These are phyloP conservation scores for Ceratobasidium sp. DNA, from an alignment of 1,284 basidiomycete species.

Conservation along the genomic window DNA sequence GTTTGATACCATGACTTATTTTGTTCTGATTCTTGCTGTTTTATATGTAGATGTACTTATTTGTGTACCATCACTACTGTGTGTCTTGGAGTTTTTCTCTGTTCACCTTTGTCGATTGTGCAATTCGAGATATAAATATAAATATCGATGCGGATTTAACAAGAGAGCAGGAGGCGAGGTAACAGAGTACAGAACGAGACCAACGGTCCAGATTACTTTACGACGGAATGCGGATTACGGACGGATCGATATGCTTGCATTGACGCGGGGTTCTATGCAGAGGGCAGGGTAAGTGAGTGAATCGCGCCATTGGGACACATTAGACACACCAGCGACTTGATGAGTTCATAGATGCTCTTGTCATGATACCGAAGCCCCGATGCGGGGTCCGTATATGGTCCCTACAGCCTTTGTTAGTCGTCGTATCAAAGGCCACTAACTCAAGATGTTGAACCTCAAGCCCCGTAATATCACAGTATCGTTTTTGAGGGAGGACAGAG, in stretches of 20 bases:
- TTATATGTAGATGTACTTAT: constrained; percentile 46
- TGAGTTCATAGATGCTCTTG: constrained; percentile 86
- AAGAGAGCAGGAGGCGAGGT: background rate
- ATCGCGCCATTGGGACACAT: background rate
- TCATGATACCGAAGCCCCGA: constrained; percentile 87
- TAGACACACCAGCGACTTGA: constrained; percentile 78
- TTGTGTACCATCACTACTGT: constrained; percentile 33
- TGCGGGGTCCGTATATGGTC: constrained; percentile 87
- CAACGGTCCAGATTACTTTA: constrained; percentile 10
- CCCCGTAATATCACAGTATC: constrained; percentile 91
- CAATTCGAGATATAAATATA: background rate
- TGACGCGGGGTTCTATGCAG: constrained; percentile 31
- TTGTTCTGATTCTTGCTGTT: constrained; percentile 15
- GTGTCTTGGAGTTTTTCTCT: constrained; percentile 12
- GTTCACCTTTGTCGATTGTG: background rate
- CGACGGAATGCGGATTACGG: constrained; percentile 38
- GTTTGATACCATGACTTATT: constrained; percentile 43
- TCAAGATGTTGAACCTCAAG: constrained; percentile 69
- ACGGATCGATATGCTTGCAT: constrained; percentile 45
- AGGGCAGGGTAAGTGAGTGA: background rate
- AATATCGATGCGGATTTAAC: constrained; percentile 20
- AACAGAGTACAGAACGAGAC: background rate
- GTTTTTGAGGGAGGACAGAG: constrained; percentile 80
- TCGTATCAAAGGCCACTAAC: background rate
- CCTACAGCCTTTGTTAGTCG: constrained; percentile 61